Percentiles rank a stretch among this genome's conserved stretches.
Evolutionary conservation across 1,284 basidiomycete species (phyloP).

Genomic region (Peniophora sp.): DNA sequence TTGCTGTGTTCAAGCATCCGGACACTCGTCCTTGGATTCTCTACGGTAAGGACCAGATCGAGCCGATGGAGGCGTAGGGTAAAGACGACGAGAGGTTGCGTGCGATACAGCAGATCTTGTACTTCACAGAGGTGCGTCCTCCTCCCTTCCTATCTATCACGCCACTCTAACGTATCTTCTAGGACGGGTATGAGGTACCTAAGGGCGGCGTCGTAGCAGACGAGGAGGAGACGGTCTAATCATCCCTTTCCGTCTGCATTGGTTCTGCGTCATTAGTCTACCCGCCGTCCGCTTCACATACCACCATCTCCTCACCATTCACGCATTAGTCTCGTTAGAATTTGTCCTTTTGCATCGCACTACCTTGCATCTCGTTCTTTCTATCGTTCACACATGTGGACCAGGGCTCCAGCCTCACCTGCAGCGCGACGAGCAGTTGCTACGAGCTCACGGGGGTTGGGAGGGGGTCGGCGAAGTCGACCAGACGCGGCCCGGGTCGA

Average conservation of each 20-base stretch:
- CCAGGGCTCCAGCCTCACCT: too few relatives aligned
- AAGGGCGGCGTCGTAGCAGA: constrained; percentile 34
- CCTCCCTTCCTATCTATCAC: neutral
- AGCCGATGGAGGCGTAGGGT: constrained; percentile 49
- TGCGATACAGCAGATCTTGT: constrained; percentile 90
- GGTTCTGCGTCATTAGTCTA: neutral
- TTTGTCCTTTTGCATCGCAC: too few relatives aligned
- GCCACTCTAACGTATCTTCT: constrained; percentile 1
- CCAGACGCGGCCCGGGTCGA: too few relatives aligned
- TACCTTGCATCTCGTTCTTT: too few relatives aligned
- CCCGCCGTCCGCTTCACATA: neutral
- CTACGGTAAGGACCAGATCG: constrained; percentile 65
- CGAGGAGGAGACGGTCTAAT: constrained; percentile 55
- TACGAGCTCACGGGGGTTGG: too few relatives aligned
- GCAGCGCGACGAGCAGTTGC: too few relatives aligned
- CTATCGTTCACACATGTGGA: too few relatives aligned
- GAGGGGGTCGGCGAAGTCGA: too few relatives aligned
- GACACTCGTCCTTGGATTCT: too few relatives aligned
- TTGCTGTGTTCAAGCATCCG: too few relatives aligned
- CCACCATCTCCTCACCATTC: too few relatives aligned
- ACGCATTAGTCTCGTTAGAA: too few relatives aligned
- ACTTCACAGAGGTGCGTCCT: constrained; percentile 80
- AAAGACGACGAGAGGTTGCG: constrained; percentile 65
- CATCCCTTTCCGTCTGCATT: neutral
- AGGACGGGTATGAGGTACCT: constrained; percentile 71